phyloP scores from a whole-genome alignment of 257 asterid species.

The Solanum medicagineum region DNA sequence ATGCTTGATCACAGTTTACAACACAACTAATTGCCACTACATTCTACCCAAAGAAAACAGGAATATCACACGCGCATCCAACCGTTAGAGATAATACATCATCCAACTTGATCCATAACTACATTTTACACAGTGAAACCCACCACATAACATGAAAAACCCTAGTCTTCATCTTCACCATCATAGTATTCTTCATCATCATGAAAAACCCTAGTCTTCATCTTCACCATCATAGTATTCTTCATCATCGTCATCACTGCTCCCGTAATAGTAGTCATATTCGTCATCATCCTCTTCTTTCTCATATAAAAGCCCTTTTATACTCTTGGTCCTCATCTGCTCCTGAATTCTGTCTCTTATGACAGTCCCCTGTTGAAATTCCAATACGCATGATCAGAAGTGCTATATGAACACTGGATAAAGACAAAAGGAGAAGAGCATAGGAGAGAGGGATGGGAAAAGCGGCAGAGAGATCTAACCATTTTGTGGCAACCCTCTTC shows the following conservation, averaged over 20 bases:
- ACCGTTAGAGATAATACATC: background rate
- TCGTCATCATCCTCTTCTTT: slow-evolving; percentile 22
- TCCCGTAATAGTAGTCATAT: slow-evolving; percentile 12
- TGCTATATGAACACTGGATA: background rate
- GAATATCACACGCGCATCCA: background rate
- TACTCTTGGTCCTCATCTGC: slow-evolving; percentile 25
- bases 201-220: slow-evolving; percentile 1
- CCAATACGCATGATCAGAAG: background rate
- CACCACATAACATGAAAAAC: background rate
- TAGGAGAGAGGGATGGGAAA: background rate
- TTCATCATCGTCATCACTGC: slow-evolving; percentile 15
- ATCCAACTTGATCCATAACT: background rate
- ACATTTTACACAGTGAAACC: background rate
- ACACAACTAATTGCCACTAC: background rate
- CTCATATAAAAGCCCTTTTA: slow-evolving; percentile 24
- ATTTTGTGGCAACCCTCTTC: slow-evolving; percentile 45
- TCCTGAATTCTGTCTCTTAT: slow-evolving; percentile 46
- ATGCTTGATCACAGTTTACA: background rate
- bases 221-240: slow-evolving; percentile 23
- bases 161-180: slow-evolving; percentile 18
- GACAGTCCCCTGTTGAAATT: slow-evolving; percentile 33
- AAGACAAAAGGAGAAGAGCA: background rate
- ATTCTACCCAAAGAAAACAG: background rate
- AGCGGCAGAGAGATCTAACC: slow-evolving; percentile 5
- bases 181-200: slow-evolving; percentile 18